These are phyloP conservation scores for Styphnolobium japonicum DNA, from an alignment of 306 rosid species.

Conservation along the genomic window DNA sequence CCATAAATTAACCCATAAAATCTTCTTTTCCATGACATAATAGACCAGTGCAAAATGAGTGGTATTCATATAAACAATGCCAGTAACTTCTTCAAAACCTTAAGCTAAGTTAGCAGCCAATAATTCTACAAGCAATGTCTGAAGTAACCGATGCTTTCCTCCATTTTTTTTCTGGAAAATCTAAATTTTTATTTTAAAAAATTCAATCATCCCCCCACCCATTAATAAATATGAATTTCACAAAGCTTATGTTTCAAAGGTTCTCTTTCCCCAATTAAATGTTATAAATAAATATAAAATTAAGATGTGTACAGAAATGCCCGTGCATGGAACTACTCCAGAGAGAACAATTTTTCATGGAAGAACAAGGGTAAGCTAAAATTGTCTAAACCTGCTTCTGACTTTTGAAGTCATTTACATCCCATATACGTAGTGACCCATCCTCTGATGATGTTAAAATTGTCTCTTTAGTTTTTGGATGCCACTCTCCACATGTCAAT, in stretches of 20 bases:
- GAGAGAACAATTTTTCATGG: background rate
- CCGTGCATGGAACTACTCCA: constrained; percentile 2
- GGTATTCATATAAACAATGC: constrained; percentile 1
- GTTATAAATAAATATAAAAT: background rate
- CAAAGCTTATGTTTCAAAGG: background rate
- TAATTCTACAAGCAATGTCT: background rate
- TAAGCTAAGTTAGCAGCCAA: background rate
- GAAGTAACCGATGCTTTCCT: background rate
- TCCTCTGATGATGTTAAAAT: constrained; percentile 93
- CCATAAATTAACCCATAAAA: background rate
- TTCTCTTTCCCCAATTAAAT: background rate
- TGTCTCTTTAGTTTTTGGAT: constrained; percentile 79
- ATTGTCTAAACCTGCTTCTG: constrained; percentile 73
- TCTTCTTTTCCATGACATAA: background rate
- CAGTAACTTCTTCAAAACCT: background rate
- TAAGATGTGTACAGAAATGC: background rate
- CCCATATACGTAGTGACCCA: constrained; percentile 95
- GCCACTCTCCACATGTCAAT: constrained; percentile 96
- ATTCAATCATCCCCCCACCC: background rate
- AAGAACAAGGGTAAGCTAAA: constrained; percentile 2
- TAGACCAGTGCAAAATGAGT: background rate
- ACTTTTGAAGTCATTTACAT: constrained; percentile 89
- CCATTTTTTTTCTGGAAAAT: background rate
- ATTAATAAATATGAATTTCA: background rate
- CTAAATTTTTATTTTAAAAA: background rate